These are phyloP conservation scores for Fusarium keratoplasticum DNA, from an alignment of 2,329 filamentous ascomycete species.

Conservation along the genomic window DNA sequence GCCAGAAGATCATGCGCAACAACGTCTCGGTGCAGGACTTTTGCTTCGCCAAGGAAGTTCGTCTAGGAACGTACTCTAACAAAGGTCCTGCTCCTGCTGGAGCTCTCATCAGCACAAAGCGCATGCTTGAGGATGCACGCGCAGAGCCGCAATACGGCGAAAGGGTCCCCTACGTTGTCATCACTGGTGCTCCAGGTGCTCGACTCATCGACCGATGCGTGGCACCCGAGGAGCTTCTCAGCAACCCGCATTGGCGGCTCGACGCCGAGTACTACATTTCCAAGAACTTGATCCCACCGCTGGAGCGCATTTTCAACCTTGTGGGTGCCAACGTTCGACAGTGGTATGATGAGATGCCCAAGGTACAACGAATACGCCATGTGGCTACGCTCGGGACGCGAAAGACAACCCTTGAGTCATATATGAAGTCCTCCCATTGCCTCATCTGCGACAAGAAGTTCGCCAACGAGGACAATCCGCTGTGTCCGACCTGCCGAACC, in stretches of 20 bases:
- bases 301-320: conserved; percentile 96
- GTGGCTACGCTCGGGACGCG: conserved; percentile 48
- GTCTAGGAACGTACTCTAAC: conserved; percentile 84
- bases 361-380: conserved; percentile 76
- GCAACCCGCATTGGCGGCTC: conserved; percentile 80
- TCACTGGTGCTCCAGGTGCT: conserved; percentile 87
- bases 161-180: conserved; percentile 92
- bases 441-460: conserved; percentile 70
- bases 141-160: conserved; percentile 95
- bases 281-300: conserved; percentile 93
- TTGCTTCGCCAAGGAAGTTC: conserved; percentile 93
- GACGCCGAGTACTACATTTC: conserved; percentile 97
- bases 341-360: conserved; percentile 98
- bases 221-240: conserved; percentile 83
- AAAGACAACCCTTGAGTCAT: conserved; percentile 89
- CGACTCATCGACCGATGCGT: conserved; percentile 91
- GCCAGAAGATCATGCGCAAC: conserved; percentile 90
- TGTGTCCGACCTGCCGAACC: conserved; percentile 70
- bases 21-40: conserved; percentile 93
- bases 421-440: conserved; percentile 85
- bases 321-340: conserved; percentile 89
- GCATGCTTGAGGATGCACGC: conserved; percentile 87
- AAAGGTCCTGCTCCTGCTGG: conserved; percentile 85
- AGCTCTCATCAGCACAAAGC: conserved; percentile 85
- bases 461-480: conserved; percentile 46